Conservation (phyloP, 2,329 filamentous ascomycete species). For the Stylonectria norvegica region DNA sequence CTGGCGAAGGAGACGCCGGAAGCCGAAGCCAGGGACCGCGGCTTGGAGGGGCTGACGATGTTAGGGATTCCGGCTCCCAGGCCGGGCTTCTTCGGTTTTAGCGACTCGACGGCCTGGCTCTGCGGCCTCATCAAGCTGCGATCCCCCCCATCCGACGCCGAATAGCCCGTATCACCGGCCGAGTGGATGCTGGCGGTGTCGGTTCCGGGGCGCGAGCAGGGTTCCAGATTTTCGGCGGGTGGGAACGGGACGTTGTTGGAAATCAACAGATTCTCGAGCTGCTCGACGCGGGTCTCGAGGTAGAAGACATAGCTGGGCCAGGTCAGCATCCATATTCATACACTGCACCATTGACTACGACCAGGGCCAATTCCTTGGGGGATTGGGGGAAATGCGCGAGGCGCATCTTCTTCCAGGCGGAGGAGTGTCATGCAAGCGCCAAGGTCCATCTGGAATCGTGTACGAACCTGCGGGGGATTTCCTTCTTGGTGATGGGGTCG, state of each 20-base stretch:
- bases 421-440: neutral
- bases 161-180: slow-evolving; percentile 31
- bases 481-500: slow-evolving; percentile 92
- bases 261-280: slow-evolving; percentile 73
- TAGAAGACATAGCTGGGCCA: slow-evolving; percentile 80
- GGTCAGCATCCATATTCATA: slow-evolving; percentile 17
- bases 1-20: slow-evolving; percentile 92
- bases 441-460: neutral
- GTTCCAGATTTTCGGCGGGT: slow-evolving; percentile 66
- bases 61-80: slow-evolving; percentile 58
- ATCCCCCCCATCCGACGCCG: slow-evolving; percentile 31
- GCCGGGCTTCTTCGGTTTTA: slow-evolving; percentile 35
- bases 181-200: slow-evolving; percentile 34
- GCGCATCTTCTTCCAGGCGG: slow-evolving; percentile 35
- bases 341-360: no score
- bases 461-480: slow-evolving; percentile 86
- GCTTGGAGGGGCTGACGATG: slow-evolving; percentile 73
- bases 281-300: slow-evolving; percentile 79
- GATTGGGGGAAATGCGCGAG: no score
- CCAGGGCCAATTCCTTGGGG: no score
- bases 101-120: slow-evolving; percentile 30
- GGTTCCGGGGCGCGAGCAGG: slow-evolving; percentile 49
- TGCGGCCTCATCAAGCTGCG: slow-evolving; percentile 25
- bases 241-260: slow-evolving; percentile 69
- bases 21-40: slow-evolving; percentile 76